Evolutionary conservation across 2,329 filamentous ascomycete genomes (phyloP).

Genomic region (Paecilomyces formosus): DNA sequence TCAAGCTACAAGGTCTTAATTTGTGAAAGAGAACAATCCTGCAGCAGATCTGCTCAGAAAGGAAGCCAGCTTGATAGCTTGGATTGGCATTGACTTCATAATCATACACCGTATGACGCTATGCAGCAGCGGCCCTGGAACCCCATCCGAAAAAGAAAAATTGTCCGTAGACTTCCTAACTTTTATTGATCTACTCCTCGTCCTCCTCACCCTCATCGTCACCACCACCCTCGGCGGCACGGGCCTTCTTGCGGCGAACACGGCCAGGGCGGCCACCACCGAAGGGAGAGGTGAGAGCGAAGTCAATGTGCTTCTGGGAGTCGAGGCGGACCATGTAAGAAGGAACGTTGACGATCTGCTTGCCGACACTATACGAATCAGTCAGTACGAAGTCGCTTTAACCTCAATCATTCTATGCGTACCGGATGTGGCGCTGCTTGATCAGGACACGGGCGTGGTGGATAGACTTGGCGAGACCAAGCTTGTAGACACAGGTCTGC

Average conservation of each 20-base stretch:
- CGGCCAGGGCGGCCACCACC: constrained; percentile 94
- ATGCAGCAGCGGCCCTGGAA: constrained; percentile 31
- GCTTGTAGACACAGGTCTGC: constrained; percentile 99
- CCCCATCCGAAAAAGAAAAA: constrained; percentile 28
- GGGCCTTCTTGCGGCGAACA: constrained; percentile 99
- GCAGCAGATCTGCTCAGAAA: constrained; percentile 17
- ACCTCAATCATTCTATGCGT: constrained; percentile 14
- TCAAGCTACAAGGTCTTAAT: not conserved
- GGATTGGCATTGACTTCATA: constrained; percentile 28
- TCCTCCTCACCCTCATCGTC: constrained; percentile 64
- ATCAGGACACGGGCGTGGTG: constrained; percentile 99
- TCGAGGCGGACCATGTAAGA: constrained; percentile 99
- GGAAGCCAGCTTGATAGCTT: constrained; percentile 28
- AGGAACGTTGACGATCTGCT: constrained; percentile 99
- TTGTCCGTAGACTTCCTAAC: constrained; percentile 26
- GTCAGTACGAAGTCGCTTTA: constrained; percentile 2
- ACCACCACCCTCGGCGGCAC: constrained; percentile 71
- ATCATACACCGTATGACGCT: constrained; percentile 34
- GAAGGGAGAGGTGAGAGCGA: constrained; percentile 93
- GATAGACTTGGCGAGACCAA: constrained; percentile 99
- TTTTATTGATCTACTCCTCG: constrained; percentile 56
- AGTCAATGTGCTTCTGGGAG: constrained; percentile 99
- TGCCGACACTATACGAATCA: constrained; percentile 64
- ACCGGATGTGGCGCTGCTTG: constrained; percentile 97
- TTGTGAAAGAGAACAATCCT: not conserved